These are phyloP conservation scores for Candida germanica DNA, from an alignment of 805 yeast species.

Conservation along the genomic window DNA sequence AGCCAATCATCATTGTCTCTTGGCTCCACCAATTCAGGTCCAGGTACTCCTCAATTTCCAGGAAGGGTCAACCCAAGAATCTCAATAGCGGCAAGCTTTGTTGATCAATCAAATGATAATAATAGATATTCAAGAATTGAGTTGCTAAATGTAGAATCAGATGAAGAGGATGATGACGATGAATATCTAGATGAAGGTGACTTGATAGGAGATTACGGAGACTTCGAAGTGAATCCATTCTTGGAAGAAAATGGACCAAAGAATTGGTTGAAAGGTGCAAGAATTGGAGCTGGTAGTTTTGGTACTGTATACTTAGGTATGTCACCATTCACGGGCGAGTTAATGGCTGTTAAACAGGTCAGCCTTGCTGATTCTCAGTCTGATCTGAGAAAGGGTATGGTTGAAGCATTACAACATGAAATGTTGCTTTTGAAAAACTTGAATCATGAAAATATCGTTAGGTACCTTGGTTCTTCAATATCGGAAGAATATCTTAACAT, in stretches of 20 bases:
- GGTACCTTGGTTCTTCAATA: constrained; percentile 83
- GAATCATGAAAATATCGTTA: constrained; percentile 88
- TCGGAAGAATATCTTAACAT: constrained; percentile 73
- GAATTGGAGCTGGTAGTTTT: constrained; percentile 92
- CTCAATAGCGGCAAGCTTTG: constrained; percentile 29
- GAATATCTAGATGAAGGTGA: constrained; percentile 39
- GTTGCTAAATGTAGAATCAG: constrained; percentile 40
- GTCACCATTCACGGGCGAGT: constrained; percentile 88
- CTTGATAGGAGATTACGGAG: constrained; percentile 25
- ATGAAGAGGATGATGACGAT: constrained; percentile 35
- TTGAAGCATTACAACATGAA: constrained; percentile 80
- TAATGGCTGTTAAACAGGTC: constrained; percentile 97
- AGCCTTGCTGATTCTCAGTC: constrained; percentile 51
- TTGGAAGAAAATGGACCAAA: constrained; percentile 44
- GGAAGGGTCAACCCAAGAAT: constrained; percentile 16
- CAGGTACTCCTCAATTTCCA: no score
- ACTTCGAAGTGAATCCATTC: constrained; percentile 12
- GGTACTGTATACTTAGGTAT: constrained; percentile 92
- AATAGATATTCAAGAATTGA: constrained; percentile 47
- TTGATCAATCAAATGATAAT: constrained; percentile 19
- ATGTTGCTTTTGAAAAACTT: constrained; percentile 72
- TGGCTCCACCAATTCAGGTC: constrained; percentile 2
- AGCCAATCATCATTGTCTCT: not conserved
- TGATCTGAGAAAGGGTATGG: constrained; percentile 47
- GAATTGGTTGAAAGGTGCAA: constrained; percentile 89